These are phyloP conservation scores for Oryza glumipatula DNA, from an alignment of 176 grass and related monocot genomes.

Conservation along the genomic window DNA sequence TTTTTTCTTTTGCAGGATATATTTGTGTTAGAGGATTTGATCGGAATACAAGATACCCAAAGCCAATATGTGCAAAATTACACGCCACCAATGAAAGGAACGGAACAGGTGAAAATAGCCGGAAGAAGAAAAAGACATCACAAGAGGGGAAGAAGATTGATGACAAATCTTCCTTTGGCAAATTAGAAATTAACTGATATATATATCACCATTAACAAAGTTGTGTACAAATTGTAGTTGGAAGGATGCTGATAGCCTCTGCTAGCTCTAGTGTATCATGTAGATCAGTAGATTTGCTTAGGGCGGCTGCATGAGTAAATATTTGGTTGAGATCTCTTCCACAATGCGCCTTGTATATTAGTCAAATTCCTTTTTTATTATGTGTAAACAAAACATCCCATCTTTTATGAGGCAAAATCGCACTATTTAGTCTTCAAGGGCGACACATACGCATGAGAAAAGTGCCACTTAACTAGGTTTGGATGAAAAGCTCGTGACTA, in stretches of 20 bases:
- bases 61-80: conserved; percentile 14
- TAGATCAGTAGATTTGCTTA: neutral
- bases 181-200: neutral
- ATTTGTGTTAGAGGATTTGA: conserved; percentile 50
- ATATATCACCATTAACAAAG: neutral
- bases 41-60: conserved; percentile 5
- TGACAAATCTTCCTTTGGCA: neutral
- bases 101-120: neutral
- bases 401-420: too few species aligned
- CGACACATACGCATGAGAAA: too few species aligned
- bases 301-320: neutral
- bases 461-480: neutral
- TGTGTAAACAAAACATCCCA: neutral
- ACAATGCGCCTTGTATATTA: neutral
- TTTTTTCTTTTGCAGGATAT: conserved; percentile 29
- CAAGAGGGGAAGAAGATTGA: neutral
- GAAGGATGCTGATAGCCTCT: conserved; percentile 1
- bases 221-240: conserved; percentile 28
- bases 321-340: neutral
- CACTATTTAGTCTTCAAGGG: too few species aligned
- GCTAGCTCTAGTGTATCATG: neutral
- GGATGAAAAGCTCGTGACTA: too few species aligned
- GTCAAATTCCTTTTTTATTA: neutral
- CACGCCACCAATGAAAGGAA: conserved; percentile 39
- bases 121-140: conserved; percentile 8